Evolutionary conservation across 2,329 filamentous ascomycete species (phyloP), one percentile per base, ranked within the genome.

Genomic region (Parafenestella ontariensis): DNA sequence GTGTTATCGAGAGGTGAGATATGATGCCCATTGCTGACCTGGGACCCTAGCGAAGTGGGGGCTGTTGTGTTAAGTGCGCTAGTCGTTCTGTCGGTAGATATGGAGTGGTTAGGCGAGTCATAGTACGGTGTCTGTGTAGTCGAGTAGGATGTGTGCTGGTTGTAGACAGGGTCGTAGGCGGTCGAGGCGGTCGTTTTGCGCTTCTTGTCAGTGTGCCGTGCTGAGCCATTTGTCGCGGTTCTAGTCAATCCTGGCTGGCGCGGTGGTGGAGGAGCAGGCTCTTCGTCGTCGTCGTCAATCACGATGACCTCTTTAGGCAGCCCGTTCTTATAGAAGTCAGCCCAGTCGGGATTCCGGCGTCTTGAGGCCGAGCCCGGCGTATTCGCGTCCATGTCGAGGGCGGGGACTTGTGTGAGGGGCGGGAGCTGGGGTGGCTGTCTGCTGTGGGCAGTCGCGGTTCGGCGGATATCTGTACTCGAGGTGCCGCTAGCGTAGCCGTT

Each of bases 61-160:
- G 94, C 94, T 0, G 93, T 97, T 3, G 92, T 95, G 69, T 94
- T 87, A 52, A 93, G 81, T 39, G 86, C 85, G 15, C 91, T 95
- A 28, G 89, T 89, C 13, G 91, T 96, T 59, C 91, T 87, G 75
- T 94, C 92, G 62, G 89, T 95, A 4, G 92, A 96, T 50, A 88
- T 83, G 11, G 90, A 92, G 40, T 90, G 89, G 46, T 85, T 86
- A 49, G 85, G 87, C 13, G 84, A 83, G 59, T 87, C 84, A 66
- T 89, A 87, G 58, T 87, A 85, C 46, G 90, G 88, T 24, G 89
- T 89, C 69, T 89, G 86, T 52, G 89, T 86, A 65, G 88, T 88
- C 3, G 92, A 93, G 74, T 88, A 90, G 37, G 86, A 85, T 74
- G 86, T 73, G 70, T 83, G 83, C 72, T 88, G 84, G 72, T 93